Evolutionary conservation across 2,329 filamentous ascomycete species (phyloP).

Genomic region (Arthrinium phaeospermum): DNA sequence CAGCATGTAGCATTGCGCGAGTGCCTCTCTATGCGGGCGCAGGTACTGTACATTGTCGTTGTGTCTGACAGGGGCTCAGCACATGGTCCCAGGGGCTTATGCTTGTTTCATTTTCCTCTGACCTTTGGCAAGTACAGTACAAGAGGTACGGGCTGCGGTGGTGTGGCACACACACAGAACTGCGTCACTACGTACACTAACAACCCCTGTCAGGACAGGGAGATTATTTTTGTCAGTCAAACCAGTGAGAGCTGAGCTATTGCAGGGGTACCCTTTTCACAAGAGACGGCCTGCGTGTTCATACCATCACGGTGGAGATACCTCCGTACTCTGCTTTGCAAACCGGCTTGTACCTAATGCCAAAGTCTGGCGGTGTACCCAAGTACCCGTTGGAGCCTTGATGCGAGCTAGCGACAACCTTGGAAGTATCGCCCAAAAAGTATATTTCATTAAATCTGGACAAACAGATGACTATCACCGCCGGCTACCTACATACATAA

Average conservation of each 20-base stretch:
- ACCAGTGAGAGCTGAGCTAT: slow-evolving; percentile 27
- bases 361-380: slow-evolving; percentile 38
- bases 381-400: slow-evolving; percentile 25
- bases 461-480: slow-evolving; percentile 33
- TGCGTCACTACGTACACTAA: slow-evolving; percentile 35
- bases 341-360: slow-evolving; percentile 16
- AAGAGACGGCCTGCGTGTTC: slow-evolving; percentile 8
- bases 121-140: slow-evolving; percentile 20
- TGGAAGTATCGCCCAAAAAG: slow-evolving; percentile 31
- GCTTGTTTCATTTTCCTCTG: slow-evolving; percentile 42
- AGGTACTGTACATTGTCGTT: slow-evolving; percentile 35
- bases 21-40: slow-evolving; percentile 24
- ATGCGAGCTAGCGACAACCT: slow-evolving; percentile 29
- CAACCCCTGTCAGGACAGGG: slow-evolving; percentile 30
- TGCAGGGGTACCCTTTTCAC: slow-evolving; percentile 29
- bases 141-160: slow-evolving; percentile 1
- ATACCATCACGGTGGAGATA: slow-evolving; percentile 12
- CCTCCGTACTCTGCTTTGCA: slow-evolving; percentile 4
- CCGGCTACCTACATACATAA: slow-evolving; percentile 36
- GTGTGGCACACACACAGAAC: slow-evolving; percentile 21
- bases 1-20: not conserved
- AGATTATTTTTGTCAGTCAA: slow-evolving; percentile 39
- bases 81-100: slow-evolving; percentile 36
- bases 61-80: slow-evolving; percentile 23
- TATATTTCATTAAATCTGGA: slow-evolving; percentile 26